Conservation (phyloP, 208 protist species). For the Naegleria gruberi region DNA sequence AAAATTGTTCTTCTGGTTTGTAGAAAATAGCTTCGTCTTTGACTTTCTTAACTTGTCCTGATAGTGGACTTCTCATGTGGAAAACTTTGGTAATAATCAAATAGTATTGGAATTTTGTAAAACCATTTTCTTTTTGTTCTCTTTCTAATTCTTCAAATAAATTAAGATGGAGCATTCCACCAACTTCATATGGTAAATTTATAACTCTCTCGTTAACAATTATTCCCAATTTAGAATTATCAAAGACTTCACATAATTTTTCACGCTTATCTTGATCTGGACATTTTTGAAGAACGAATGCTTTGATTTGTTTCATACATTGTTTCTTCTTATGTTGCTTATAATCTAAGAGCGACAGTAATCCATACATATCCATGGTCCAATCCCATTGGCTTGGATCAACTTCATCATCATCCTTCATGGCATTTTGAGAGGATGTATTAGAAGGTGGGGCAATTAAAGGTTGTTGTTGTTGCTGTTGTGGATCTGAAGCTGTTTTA, state of each 20-base stretch:
- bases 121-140: background rate
- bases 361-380: background rate
- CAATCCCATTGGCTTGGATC: background rate
- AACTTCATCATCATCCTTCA: background rate
- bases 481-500: background rate
- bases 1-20: constrained; percentile 16
- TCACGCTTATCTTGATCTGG: background rate
- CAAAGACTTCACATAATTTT: background rate
- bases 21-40: background rate
- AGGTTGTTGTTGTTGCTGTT: background rate
- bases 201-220: constrained; percentile 20
- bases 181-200: constrained; percentile 19
- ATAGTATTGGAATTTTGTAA: background rate
- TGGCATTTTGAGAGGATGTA: background rate
- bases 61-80: background rate
- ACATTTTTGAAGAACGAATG: background rate
- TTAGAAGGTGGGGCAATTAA: background rate
- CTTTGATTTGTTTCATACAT: constrained; percentile 15
- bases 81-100: background rate
- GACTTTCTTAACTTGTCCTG: background rate
- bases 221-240: background rate
- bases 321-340: constrained; percentile 1
- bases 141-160: background rate
- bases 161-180: background rate
- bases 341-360: background rate